Evolutionary conservation across 257 asterid genomes (phyloP), one percentile per base, ranked within the genome.

Genomic region (Salvia miltiorrhiza): DNA sequence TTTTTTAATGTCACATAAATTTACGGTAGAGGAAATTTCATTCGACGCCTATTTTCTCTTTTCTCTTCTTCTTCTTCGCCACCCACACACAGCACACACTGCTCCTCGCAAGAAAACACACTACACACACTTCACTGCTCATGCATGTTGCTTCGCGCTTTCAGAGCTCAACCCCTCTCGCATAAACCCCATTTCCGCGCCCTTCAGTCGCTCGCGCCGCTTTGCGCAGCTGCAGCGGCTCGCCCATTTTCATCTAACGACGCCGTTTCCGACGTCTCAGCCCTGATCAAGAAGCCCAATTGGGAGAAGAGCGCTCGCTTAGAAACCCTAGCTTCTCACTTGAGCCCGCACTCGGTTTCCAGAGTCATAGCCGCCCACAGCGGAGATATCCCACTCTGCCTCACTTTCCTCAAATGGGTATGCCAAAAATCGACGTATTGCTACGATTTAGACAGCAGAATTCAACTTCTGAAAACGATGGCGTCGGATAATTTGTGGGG

Each of bases 401-500:
- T 75, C 78, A 21, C 58, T 16, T 83, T 83, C 28, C 75, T 77
- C 76, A 75, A 77, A 60, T 83, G 79, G 85, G 83, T 66, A 13
- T 83, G 85, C 65, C 54, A 62, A 32, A 73, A 80, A 10, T 80
- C 85, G 54, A 77, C 87, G 39, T 83, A 80, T 50, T 83, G 87
- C 55, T 83, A 69, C 21, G 62, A 21, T 16, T 37, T 75, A 1
- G 83, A 83, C 40, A 43, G 76, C 64, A 73, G 82, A 57, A 76
- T 79, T 13, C 43, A 74, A 19, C n/a, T 82, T 2, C 21, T 82
- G 73, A 65, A 45, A 47, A 14, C 64, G 6, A 20, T 82, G 43
- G 78, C 48, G 8, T 56, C 74, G n/a, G 33, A 28, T 47, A 69
- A 66, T 48, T 52, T 67, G 1, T 76, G 58, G 44, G 84, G 76